These are phyloP conservation scores for Tetrapisispora iriomotensis DNA, from an alignment of 805 yeast species.

Conservation along the genomic window DNA sequence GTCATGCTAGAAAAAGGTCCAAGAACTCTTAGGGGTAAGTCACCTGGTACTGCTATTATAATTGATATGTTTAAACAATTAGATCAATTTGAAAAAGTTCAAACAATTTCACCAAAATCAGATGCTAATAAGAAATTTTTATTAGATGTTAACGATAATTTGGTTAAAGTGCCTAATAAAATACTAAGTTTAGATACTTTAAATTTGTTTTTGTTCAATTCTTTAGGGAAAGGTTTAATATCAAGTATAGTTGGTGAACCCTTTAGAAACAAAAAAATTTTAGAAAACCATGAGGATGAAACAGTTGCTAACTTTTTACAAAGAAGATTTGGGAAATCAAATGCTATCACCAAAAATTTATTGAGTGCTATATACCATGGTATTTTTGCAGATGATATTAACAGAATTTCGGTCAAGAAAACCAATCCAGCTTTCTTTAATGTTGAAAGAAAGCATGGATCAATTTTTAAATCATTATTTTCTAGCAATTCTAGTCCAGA, in stretches of 20 bases:
- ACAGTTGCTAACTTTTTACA: constrained; percentile 54
- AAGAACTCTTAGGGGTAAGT: constrained; percentile 74
- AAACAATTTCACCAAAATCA: constrained; percentile 48
- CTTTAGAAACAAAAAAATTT: constrained; percentile 23
- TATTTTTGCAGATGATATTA: constrained; percentile 78
- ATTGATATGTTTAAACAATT: constrained; percentile 46
- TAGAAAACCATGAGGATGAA: constrained; percentile 44
- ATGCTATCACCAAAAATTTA: constrained; percentile 40
- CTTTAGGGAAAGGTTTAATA: constrained; percentile 37
- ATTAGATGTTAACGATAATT: constrained; percentile 34
- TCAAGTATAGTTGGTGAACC: constrained; percentile 43
- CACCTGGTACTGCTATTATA: constrained; percentile 64
- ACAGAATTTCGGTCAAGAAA: constrained; percentile 53
- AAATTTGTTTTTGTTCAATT: constrained; percentile 20
- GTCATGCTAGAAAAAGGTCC: constrained; percentile 71
- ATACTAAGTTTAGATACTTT: constrained; percentile 27
- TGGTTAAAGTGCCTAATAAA: constrained; percentile 48
- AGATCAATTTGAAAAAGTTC: constrained; percentile 40
- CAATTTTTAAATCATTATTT: constrained; percentile 37
- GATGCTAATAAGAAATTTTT: constrained; percentile 67
- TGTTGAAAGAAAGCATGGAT: constrained; percentile 52
- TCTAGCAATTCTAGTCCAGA: not conserved
- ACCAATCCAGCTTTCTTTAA: constrained; percentile 46
- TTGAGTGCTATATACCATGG: constrained; percentile 83
- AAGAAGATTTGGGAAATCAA: constrained; percentile 52